Evolutionary conservation across 2,329 filamentous ascomycete species (phyloP), one percentile per base, ranked within the genome.

Genomic region (Fusarium scirpi): DNA sequence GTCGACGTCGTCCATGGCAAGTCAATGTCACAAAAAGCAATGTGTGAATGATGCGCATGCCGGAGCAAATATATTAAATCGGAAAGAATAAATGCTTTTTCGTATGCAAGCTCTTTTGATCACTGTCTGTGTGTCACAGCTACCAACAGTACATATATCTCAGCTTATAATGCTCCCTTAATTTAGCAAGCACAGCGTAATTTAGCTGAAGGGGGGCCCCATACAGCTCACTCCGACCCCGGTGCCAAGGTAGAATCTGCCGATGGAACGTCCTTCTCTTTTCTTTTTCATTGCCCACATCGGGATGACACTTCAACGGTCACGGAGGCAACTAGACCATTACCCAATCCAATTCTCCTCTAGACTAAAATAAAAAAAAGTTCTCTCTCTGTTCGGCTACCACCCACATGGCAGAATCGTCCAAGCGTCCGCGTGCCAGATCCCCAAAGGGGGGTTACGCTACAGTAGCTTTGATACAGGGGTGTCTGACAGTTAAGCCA

Each of bases 401-500:
- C 47, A 48, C 24, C 58, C 69, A 74, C 69, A 74, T 69, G 71
- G 66, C 47, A 16, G 29, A 44, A 69, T 46, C 51, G 45, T 57
- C 55, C 49, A 41, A 55, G 48, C 49, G 48, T 49, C 38, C 54
- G 40, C 22, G 38, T 64, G 30, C 49, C 49, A 53, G 44, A 38
- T 27, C n/a, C 43, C 47, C 34, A 38, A 38, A 52, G 40, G 58
- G 68, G 32, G 47, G 16, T 18, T n/a, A n/a, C 34, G 34, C 34
- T 41, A 16, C 34, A 18, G 10, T 38, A n/a, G 34, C 18, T 38
- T 34, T 24, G 24, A 47, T 45, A 61, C 55, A 57, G 58, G 63
- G 34, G 13, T 27, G 20, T 34, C n/a, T 41, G 34, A 38, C n/a
- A 71, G 66, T 71, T 71, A 68, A 70, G 55, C 72, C 72, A 74